A percentile compares a stretch with the other conserved stretches of the same genome.
These are phyloP conservation scores for Fibroporia radiculosa DNA, from an alignment of 768 basidiomycete genomes.

Conservation along the genomic window DNA sequence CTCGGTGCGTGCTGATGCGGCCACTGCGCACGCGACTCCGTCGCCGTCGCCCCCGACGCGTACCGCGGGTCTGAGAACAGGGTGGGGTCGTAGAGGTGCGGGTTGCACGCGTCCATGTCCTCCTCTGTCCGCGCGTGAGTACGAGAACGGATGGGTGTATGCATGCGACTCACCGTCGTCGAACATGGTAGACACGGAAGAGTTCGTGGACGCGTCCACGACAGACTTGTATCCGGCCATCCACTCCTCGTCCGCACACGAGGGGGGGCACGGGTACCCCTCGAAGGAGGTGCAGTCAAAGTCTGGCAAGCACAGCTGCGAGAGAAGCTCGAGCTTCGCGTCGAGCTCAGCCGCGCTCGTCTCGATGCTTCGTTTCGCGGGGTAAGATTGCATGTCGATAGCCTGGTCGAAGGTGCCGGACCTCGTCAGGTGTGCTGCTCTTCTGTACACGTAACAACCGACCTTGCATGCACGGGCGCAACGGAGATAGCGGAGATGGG, in stretches of 20 bases:
- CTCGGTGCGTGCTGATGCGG: conserved; percentile 3
- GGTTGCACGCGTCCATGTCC: conserved; percentile 14
- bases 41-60: neutral
- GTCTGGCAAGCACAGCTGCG: conserved; percentile 14
- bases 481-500: too few relatives aligned
- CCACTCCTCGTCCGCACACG: conserved; percentile 11
- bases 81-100: conserved; percentile 16
- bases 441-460: too few relatives aligned
- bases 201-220: conserved; percentile 9
- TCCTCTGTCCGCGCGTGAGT: conserved; percentile 11
- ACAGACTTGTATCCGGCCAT: conserved; percentile 14
- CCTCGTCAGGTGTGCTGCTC: too few relatives aligned
- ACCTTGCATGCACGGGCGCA: too few relatives aligned
- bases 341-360: conserved; percentile 10
- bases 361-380: conserved; percentile 5
- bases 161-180: neutral
- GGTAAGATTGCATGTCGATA: conserved; percentile 10
- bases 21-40: conserved; percentile 1
- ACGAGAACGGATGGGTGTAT: conserved; percentile 1
- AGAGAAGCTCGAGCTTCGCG: conserved; percentile 16
- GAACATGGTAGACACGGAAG: conserved; percentile 4
- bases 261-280: conserved; percentile 7
- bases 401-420: too few relatives aligned
- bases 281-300: neutral
- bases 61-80: conserved; percentile 10